Evolutionary conservation across 2,329 filamentous ascomycete genomes (phyloP).

Genomic region (Claviceps pusilla): DNA sequence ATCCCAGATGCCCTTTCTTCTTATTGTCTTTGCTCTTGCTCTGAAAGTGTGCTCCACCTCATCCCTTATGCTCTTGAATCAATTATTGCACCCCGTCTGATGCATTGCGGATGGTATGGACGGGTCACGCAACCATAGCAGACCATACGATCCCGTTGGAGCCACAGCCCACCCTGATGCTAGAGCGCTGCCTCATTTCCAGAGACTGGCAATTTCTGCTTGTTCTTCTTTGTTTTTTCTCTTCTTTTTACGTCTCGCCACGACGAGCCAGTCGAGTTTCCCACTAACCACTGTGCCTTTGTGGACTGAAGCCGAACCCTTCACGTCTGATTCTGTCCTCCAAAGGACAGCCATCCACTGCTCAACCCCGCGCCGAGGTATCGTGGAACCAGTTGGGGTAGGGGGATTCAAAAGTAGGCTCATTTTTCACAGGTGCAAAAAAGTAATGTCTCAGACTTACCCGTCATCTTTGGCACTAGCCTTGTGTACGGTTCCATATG

Average conservation of each 20-base stretch:
- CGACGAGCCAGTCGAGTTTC: background rate
- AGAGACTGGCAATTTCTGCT: background rate
- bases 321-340: background rate
- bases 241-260: background rate
- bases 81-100: background rate
- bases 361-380: background rate
- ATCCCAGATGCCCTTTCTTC: background rate
- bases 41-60: background rate
- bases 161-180: background rate
- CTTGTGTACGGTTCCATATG: constrained; percentile 27
- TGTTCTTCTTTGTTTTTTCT: background rate
- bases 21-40: background rate
- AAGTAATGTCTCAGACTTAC: constrained; percentile 18
- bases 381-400: background rate
- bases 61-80: constrained; percentile 1
- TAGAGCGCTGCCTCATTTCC: background rate
- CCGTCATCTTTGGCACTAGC: constrained; percentile 48
- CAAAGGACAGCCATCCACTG: background rate
- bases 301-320: background rate
- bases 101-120: background rate
- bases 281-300: background rate
- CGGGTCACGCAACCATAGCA: background rate
- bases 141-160: background rate
- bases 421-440: background rate
- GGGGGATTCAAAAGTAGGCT: background rate